Evolutionary conservation across 371 early-diverging fungal species (phyloP).

Genomic region (Rhizopus stolonifer): DNA sequence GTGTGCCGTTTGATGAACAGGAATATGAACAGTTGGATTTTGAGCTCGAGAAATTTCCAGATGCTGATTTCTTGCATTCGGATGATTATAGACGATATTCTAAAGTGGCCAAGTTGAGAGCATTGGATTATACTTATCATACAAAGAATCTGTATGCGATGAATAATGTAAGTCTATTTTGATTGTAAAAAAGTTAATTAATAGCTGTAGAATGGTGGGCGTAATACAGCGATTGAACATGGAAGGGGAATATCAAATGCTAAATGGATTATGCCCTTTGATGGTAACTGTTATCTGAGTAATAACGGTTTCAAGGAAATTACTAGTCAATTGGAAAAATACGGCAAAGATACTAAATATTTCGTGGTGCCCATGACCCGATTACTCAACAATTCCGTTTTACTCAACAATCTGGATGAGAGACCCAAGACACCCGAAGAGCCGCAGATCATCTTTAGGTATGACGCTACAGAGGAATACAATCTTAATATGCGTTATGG

Average conservation of each 20-base stretch:
- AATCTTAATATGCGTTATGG: slow-evolving; percentile 75
- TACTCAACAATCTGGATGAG: slow-evolving; percentile 55
- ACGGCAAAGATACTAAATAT: slow-evolving; percentile 59
- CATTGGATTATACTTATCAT: slow-evolving; percentile 67
- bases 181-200: background rate
- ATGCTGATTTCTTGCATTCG: slow-evolving; percentile 66
- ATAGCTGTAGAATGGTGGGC: slow-evolving; percentile 62
- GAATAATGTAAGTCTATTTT: slow-evolving; percentile 62
- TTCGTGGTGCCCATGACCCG: slow-evolving; percentile 73
- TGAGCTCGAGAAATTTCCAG: slow-evolving; percentile 64
- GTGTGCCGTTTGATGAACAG: slow-evolving; percentile 57
- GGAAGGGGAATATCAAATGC: slow-evolving; percentile 56
- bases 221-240: slow-evolving; percentile 64
- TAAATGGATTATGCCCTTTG: slow-evolving; percentile 73
- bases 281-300: slow-evolving; percentile 70
- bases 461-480: slow-evolving; percentile 61
- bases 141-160: slow-evolving; percentile 73
- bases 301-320: slow-evolving; percentile 60
- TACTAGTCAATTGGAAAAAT: slow-evolving; percentile 43
- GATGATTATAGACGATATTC: slow-evolving; percentile 62
- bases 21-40: slow-evolving; percentile 65
- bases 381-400: slow-evolving; percentile 59
- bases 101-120: slow-evolving; percentile 61
- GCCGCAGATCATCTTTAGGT: slow-evolving; percentile 68
- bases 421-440: slow-evolving; percentile 66